Percentiles rank a stretch among this genome's conserved stretches.
Conservation (phyloP, 108 stramenopile species). For the Conticribra weissflogii region DNA sequence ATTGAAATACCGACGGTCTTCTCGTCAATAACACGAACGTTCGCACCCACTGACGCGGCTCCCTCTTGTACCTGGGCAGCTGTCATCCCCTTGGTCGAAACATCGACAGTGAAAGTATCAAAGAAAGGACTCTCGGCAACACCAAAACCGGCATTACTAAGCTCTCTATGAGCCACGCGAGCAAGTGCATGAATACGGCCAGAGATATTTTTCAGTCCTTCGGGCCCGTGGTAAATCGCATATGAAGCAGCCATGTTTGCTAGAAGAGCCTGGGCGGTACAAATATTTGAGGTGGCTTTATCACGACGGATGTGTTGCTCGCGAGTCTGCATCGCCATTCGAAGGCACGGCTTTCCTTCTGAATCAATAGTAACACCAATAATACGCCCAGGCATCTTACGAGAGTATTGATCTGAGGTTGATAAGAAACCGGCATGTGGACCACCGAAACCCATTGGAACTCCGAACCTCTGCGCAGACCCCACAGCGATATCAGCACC, state of each 20-base stretch:
- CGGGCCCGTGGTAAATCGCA: slow-evolving; percentile 99
- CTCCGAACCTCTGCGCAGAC: slow-evolving; percentile 97
- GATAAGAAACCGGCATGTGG: slow-evolving; percentile 98
- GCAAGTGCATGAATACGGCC: slow-evolving; percentile 88
- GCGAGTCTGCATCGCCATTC: slow-evolving; percentile 99
- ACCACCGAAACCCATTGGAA: slow-evolving; percentile 99
- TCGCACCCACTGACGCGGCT: slow-evolving; percentile 84
- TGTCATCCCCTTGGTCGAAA: slow-evolving; percentile 75
- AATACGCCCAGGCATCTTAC: slow-evolving; percentile 98
- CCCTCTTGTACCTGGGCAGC: slow-evolving; percentile 72
- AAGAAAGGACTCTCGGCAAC: slow-evolving; percentile 81
- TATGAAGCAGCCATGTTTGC: slow-evolving; percentile 99
- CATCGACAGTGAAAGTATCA: slow-evolving; percentile 93
- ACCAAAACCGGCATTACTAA: slow-evolving; percentile 75
- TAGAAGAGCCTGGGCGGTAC: slow-evolving; percentile 98
- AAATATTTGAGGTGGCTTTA: slow-evolving; percentile 99
- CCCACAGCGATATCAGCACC: slow-evolving; percentile 99
- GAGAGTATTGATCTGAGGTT: slow-evolving; percentile 89
- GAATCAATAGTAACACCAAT: slow-evolving; percentile 96
- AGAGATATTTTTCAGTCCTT: slow-evolving; percentile 91
- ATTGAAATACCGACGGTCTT: slow-evolving; percentile 89
- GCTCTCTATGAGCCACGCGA: slow-evolving; percentile 81
- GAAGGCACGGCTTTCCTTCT: slow-evolving; percentile 90
- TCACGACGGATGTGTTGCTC: slow-evolving; percentile 99
- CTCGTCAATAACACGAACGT: slow-evolving; percentile 92